Base-by-base conservation (phyloP, 2,329 filamentous ascomycete species). In the Colletotrichum musae region DNA sequence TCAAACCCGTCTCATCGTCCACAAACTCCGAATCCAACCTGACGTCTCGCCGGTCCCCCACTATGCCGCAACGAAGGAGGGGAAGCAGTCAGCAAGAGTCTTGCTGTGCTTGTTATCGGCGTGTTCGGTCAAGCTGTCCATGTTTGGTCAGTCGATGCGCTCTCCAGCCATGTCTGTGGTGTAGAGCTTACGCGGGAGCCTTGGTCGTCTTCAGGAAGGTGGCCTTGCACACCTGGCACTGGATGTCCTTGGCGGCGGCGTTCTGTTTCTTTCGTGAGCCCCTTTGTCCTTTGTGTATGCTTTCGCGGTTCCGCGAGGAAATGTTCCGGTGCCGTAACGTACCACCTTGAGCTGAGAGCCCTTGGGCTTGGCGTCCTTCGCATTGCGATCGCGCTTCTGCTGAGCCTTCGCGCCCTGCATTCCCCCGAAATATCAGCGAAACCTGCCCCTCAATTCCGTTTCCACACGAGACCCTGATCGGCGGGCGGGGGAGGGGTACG, bases 171-270 rank as follows among this genome's bases (percentile, higher is more conserved):
- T 26, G 26, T n/a, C 39, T 15, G 32, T 15, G 32, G 32, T 9
- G 32, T 36, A 50, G 47, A 43, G 83, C 88, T 74, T 85, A 91
- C 89, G 92, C 90, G 75, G 91, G 91, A 71, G 87, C 89, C 77
- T 92, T 91, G 70, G 91, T 92, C 43, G 93, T 95, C 85, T 92
- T 91, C 74, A 94, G 87, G 84, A 95, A 94, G 36, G 92, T 93
- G 74, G 91, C 88, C 82, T 91, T 92, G 91, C 93, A 95, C 76
- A 90, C 85, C 73, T 88, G 83, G 87, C 93, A 95, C 81, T 93
- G 91, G 80, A 94, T 93, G 77, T 88, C 91, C 85, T 90, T 92
- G 69, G 93, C 92, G 74, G 91, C 85, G 74, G 88, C 85, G 83
- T 94, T 94, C 91, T 93, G 73, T 70, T 45, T 43, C 18, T 48